A percentile compares a stretch with the other conserved stretches of the same genome.
These are phyloP conservation scores for Sugiyamaella grinbergsii DNA, from an alignment of 1,139 yeast species.

Conservation along the genomic window DNA sequence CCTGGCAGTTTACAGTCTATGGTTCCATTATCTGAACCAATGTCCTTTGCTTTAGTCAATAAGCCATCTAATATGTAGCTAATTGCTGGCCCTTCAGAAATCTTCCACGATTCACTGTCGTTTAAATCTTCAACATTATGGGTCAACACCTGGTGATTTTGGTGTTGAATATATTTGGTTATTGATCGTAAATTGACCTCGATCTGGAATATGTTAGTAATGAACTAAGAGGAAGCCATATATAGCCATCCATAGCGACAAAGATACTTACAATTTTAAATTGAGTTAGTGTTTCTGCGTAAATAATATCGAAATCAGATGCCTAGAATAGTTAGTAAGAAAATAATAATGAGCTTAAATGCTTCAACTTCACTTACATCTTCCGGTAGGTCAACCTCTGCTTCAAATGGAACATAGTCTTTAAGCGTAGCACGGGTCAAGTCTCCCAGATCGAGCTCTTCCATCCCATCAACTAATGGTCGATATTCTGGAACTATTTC, in stretches of 20 bases:
- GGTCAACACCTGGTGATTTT: constrained; percentile 5
- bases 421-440: background rate
- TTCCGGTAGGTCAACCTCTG: constrained; percentile 4
- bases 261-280: constrained; percentile 24
- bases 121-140: constrained; percentile 27
- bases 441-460: constrained; percentile 4
- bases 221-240: too few relatives aligned
- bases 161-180: background rate
- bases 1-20: constrained; percentile 23
- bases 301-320: constrained; percentile 25
- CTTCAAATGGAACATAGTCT: constrained; percentile 14
- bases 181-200: constrained; percentile 5
- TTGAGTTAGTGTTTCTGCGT: constrained; percentile 29
- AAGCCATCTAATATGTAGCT: constrained; percentile 27
- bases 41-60: constrained; percentile 16
- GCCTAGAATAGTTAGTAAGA: constrained; percentile 7
- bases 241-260: too few relatives aligned
- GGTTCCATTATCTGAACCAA: constrained; percentile 13
- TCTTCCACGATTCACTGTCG: constrained; percentile 29
- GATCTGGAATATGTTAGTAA: constrained; percentile 1
- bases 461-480: constrained; percentile 2
- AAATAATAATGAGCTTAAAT: background rate
- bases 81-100: constrained; percentile 29
- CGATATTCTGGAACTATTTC: constrained; percentile 6
- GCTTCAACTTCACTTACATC: constrained; percentile 1